Evolutionary conservation across 2,329 filamentous ascomycete species (phyloP).

Genomic region (Hymenoscyphus infarciens): DNA sequence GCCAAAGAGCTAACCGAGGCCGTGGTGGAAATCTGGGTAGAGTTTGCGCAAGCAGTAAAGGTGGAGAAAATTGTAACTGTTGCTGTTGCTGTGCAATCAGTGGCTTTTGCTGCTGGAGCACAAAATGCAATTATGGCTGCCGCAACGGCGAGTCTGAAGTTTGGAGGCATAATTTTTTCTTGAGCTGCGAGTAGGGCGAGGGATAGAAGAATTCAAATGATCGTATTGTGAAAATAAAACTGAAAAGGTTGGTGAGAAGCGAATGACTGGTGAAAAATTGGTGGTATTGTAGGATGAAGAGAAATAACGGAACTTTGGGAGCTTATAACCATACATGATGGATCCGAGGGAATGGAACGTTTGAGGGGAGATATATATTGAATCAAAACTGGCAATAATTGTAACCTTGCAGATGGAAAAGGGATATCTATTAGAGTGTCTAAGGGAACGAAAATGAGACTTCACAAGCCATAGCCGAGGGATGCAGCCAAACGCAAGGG

Average conservation of each 20-base stretch:
- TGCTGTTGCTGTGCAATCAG: conserved; percentile 4
- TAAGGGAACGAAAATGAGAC: conserved; percentile 1
- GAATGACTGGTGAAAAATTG: background rate
- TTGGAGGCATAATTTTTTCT: background rate
- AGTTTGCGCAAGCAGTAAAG: background rate
- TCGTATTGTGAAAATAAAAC: background rate
- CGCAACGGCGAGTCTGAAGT: conserved; percentile 5
- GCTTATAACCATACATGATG: background rate
- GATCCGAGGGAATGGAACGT: background rate
- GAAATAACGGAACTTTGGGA: background rate
- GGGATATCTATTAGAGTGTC: background rate
- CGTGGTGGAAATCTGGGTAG: background rate
- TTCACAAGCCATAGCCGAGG: background rate
- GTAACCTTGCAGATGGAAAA: conserved; percentile 1
- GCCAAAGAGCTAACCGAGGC: too few species aligned
- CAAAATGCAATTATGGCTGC: conserved; percentile 9
- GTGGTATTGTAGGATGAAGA: background rate
- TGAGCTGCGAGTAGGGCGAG: background rate
- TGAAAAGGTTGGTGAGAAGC: background rate
- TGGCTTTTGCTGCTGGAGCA: background rate
- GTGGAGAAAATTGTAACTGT: conserved; percentile 4
- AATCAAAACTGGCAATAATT: background rate
- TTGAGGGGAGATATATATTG: background rate
- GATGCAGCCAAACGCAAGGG: background rate
- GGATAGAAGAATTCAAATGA: background rate